Conservation (phyloP, 352 stramenopile genomes). For the Achlya hypogyna region DNA sequence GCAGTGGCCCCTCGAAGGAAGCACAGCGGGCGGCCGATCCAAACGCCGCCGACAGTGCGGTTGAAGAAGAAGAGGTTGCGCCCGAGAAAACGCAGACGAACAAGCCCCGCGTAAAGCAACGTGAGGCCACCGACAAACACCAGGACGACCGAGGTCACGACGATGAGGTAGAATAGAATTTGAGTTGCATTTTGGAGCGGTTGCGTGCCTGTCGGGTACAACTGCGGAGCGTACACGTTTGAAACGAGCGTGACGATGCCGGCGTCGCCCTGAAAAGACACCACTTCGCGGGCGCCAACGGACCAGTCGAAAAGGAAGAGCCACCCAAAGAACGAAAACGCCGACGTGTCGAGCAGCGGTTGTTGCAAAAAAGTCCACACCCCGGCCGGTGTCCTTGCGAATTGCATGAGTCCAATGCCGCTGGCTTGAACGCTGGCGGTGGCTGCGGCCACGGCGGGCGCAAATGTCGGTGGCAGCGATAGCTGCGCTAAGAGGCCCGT, state of each 20-base stretch:
- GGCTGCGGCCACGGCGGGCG: neutral
- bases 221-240: neutral
- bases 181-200: neutral
- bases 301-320: neutral
- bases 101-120: neutral
- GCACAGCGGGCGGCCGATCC: neutral
- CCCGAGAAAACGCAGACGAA: neutral
- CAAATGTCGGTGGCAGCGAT: neutral
- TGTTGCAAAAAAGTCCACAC: neutral
- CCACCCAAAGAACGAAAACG: constrained; percentile 1
- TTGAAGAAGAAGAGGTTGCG: constrained; percentile 10
- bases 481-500: neutral
- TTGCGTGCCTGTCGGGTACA: neutral
- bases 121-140: neutral
- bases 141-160: neutral
- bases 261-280: constrained; percentile 4
- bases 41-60: neutral
- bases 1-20: constrained; percentile 2
- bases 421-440: neutral
- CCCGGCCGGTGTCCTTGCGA: neutral
- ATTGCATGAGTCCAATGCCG: constrained; percentile 5
- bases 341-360: neutral
- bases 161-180: neutral
- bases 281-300: constrained; percentile 1
- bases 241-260: neutral